phyloP scores from a whole-genome alignment of 2,329 filamentous ascomycete genomes.

The Neonectria coccinea region DNA sequence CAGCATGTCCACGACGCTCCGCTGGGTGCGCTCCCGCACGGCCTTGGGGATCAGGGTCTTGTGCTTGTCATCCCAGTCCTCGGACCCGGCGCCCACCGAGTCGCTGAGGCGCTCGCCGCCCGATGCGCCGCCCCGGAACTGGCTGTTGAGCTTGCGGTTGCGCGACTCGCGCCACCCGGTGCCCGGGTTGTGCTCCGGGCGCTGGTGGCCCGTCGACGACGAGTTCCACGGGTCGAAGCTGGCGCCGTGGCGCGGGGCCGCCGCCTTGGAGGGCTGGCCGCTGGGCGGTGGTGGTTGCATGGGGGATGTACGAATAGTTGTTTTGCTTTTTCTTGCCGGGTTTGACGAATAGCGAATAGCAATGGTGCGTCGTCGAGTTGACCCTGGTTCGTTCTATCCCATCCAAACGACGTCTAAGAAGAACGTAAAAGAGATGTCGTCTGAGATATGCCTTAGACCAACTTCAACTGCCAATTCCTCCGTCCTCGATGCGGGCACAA shows the following conservation, averaged over 20 bases:
- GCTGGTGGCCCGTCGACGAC: slow-evolving; percentile 81
- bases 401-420: neutral
- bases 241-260: slow-evolving; percentile 56
- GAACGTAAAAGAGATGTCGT: neutral
- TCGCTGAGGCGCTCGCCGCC: slow-evolving; percentile 73
- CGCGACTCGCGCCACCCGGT: slow-evolving; percentile 79
- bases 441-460: neutral
- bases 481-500: neutral
- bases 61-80: slow-evolving; percentile 62
- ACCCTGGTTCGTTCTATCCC: neutral
- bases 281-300: slow-evolving; percentile 18
- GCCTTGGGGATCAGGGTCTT: slow-evolving; percentile 59
- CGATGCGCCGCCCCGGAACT: slow-evolving; percentile 70
- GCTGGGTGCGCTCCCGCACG: slow-evolving; percentile 52
- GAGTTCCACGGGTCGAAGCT: slow-evolving; percentile 79
- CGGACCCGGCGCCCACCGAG: slow-evolving; percentile 72
- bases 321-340: slow-evolving; percentile 9
- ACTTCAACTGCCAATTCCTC: neutral
- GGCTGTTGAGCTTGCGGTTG: slow-evolving; percentile 74
- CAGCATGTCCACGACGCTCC: slow-evolving; percentile 67
- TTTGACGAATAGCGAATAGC: too few species aligned
- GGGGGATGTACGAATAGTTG: neutral
- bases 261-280: slow-evolving; percentile 47
- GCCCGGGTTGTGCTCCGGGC: slow-evolving; percentile 74
- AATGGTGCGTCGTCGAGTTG: neutral